Evolutionary conservation across 768 basidiomycete species (phyloP).

Genomic region (Trametes cinnabarina): DNA sequence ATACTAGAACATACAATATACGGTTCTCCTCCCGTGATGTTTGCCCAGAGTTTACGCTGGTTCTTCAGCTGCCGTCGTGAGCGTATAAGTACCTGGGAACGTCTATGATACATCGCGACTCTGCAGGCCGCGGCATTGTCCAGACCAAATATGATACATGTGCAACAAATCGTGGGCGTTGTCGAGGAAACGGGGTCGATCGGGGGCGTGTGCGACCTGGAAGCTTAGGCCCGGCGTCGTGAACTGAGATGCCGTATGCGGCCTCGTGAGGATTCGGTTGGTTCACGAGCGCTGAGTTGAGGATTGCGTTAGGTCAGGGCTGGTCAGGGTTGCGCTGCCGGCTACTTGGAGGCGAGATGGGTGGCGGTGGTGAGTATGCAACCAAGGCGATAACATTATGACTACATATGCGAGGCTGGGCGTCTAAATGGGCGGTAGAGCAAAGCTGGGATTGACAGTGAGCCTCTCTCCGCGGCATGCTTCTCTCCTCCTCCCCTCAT

Average conservation of each 20-base stretch:
- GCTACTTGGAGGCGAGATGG: background rate
- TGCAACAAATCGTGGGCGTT: background rate
- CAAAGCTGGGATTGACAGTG: no score
- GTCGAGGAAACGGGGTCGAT: constrained; percentile 1
- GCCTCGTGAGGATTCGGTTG: background rate
- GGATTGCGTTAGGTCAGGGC: background rate
- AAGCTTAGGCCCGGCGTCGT: background rate
- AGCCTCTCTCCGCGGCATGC: background rate
- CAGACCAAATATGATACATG: no score
- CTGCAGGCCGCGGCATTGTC: no score
- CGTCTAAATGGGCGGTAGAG: constrained; percentile 39
- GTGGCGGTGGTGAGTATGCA: background rate
- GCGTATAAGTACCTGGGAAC: no score
- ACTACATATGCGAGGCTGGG: background rate
- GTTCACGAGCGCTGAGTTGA: background rate
- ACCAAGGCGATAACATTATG: no score
- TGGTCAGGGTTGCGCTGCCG: background rate
- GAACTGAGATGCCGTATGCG: background rate
- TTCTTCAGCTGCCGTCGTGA: no score
- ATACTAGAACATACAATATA: no score
- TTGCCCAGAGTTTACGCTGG: no score
- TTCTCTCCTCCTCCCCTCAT: constrained; percentile 9
- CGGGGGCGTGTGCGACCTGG: background rate
- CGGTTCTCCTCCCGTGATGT: no score
- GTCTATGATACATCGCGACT: no score